These are phyloP conservation scores for Sporothrix phasma DNA, from an alignment of 2,329 filamentous ascomycete genomes.

Conservation along the genomic window DNA sequence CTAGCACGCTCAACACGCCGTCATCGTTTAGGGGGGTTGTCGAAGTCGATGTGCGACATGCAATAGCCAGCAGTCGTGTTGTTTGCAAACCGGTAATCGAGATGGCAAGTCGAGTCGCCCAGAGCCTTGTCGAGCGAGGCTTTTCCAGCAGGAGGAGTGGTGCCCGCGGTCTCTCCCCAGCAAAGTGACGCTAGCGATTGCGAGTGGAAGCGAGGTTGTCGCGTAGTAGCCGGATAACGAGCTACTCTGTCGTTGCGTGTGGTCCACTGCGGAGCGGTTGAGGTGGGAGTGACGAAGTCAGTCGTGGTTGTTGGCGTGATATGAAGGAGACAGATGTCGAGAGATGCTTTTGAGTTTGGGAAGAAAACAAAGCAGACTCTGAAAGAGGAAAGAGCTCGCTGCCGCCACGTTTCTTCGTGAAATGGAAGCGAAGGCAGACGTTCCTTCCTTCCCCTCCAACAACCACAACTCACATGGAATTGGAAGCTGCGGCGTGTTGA, in stretches of 20 bases:
- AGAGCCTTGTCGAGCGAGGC: not conserved
- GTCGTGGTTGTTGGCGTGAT: not conserved
- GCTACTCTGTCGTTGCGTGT: not conserved
- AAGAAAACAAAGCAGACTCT: not conserved
- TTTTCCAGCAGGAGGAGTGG: not conserved
- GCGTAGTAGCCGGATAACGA: not conserved
- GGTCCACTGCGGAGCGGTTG: not conserved
- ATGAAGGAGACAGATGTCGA: not conserved
- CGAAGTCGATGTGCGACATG: not conserved
- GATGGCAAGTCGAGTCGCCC: not conserved
- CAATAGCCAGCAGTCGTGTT: not conserved
- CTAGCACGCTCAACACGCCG: conserved; percentile 9
- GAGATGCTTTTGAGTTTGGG: not conserved
- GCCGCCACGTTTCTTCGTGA: not conserved
- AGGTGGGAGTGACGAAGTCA: not conserved
- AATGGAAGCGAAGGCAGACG: too few relatives aligned
- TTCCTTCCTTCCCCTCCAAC: not conserved
- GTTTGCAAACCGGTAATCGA: not conserved
- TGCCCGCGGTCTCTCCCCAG: not conserved
- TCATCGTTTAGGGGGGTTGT: not conserved
- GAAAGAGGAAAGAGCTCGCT: not conserved
- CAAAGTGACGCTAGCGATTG: conserved; percentile 3
- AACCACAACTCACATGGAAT: not conserved
- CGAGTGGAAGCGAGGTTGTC: not conserved
- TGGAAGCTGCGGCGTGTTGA: not conserved